These are phyloP conservation scores for Claviceps quebecensis DNA, from an alignment of 2,329 filamentous ascomycete species.

Conservation along the genomic window DNA sequence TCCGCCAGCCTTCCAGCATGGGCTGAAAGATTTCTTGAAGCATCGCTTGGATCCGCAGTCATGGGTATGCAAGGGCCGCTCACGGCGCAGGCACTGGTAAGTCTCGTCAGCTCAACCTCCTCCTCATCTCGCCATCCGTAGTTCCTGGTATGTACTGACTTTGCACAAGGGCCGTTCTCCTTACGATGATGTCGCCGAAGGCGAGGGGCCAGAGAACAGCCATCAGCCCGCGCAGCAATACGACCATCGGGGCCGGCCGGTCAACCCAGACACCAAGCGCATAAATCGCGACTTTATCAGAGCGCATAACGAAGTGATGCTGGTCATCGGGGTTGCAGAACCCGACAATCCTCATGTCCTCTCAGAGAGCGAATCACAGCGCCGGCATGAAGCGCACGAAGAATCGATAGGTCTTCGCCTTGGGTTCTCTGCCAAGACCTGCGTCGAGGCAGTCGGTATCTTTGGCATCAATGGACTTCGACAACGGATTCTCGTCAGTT, in stretches of 20 bases:
- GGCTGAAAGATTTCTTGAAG: background rate
- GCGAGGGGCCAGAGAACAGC: constrained; percentile 29
- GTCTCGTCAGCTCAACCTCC: constrained; percentile 7
- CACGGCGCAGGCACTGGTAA: constrained; percentile 42
- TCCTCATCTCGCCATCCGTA: background rate
- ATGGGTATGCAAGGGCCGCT: constrained; percentile 44
- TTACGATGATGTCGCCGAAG: constrained; percentile 42
- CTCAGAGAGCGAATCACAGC: constrained; percentile 26
- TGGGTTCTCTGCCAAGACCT: constrained; percentile 18
- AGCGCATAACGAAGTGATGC: constrained; percentile 50
- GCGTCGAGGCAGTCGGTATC: constrained; percentile 27
- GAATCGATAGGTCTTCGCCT: constrained; percentile 29
- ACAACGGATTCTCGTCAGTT: constrained; percentile 37
- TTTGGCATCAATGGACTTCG: constrained; percentile 40
- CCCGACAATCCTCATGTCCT: constrained; percentile 32
- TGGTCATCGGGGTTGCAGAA: constrained; percentile 47
- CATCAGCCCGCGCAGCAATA: constrained; percentile 33
- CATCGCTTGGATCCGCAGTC: background rate
- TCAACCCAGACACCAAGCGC: constrained; percentile 39
- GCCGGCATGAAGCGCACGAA: constrained; percentile 33
- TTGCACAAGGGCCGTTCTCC: constrained; percentile 39
- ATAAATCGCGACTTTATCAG: constrained; percentile 44
- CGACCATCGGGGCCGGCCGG: constrained; percentile 40
- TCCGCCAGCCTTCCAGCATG: background rate
- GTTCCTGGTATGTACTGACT: constrained; percentile 1